These are phyloP conservation scores for Populus ilicifolia DNA, from an alignment of 345 rosid species.

Conservation along the genomic window DNA sequence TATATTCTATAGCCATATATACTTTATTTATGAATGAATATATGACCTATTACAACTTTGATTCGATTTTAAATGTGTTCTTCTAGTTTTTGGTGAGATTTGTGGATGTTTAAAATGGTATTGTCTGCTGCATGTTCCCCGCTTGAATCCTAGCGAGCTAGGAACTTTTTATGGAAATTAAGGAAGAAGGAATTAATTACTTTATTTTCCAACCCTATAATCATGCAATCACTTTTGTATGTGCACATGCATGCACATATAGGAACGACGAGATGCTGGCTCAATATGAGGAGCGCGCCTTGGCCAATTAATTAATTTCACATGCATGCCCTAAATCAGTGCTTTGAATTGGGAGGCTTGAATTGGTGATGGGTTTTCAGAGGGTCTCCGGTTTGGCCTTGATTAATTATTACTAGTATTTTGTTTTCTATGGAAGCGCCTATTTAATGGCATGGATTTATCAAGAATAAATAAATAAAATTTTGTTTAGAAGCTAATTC, in stretches of 20 bases:
- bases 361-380: not conserved
- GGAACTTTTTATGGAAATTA: too few species aligned
- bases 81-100: slow-evolving; percentile 20
- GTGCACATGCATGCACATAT: not conserved
- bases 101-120: not conserved
- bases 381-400: not conserved
- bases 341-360: not conserved
- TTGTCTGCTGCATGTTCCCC: slow-evolving; percentile 34
- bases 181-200: too few species aligned
- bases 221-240: not conserved
- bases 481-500: too few species aligned
- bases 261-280: not conserved
- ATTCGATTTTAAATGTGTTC: slow-evolving; percentile 10
- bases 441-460: too few species aligned
- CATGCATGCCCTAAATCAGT: not conserved
- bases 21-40: not conserved
- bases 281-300: not conserved
- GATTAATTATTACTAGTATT: too few species aligned
- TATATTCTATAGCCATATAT: not conserved
- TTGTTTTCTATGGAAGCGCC: not conserved
- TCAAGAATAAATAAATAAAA: too few species aligned
- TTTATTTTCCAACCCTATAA: not conserved
- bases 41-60: not conserved
- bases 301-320: not conserved
- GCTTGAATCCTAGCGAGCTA: not conserved